Conservation (phyloP, 306 rosid genomes). For the Spatholobus suberectus region DNA sequence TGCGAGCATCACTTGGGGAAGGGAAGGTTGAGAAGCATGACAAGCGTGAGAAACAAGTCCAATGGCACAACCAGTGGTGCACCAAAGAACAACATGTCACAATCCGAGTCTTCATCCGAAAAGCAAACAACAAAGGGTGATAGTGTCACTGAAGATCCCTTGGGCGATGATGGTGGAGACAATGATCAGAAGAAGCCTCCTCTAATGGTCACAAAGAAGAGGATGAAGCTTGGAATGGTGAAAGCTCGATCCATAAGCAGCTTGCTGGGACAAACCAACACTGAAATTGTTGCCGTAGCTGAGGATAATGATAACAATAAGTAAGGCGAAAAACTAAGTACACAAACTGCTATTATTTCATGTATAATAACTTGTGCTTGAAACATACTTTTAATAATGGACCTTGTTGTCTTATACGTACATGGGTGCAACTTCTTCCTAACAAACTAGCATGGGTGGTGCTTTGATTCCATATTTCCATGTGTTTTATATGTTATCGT, state of each 20-base stretch:
- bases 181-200: conserved; percentile 45
- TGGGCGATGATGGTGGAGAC: neutral
- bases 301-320: conserved; percentile 29
- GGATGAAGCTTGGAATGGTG: conserved; percentile 75
- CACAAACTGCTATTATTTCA: conserved; percentile 34
- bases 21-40: conserved; percentile 88
- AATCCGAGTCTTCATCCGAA: conserved; percentile 1
- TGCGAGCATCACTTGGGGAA: conserved; percentile 98
- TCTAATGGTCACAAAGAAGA: conserved; percentile 37
- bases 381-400: conserved; percentile 7
- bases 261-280: conserved; percentile 74
- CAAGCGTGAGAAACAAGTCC: conserved; percentile 74
- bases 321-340: conserved; percentile 29
- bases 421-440: conserved; percentile 37
- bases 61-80: conserved; percentile 31
- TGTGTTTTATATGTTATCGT: neutral
- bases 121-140: neutral
- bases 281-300: neutral
- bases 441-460: neutral
- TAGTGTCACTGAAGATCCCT: neutral
- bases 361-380: conserved; percentile 38
- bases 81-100: neutral
- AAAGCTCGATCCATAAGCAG: conserved; percentile 96
- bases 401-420: conserved; percentile 21
- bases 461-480: neutral